Base-by-base conservation (phyloP, 108 stramenopile genomes). In the Nitzschia sp. region DNA sequence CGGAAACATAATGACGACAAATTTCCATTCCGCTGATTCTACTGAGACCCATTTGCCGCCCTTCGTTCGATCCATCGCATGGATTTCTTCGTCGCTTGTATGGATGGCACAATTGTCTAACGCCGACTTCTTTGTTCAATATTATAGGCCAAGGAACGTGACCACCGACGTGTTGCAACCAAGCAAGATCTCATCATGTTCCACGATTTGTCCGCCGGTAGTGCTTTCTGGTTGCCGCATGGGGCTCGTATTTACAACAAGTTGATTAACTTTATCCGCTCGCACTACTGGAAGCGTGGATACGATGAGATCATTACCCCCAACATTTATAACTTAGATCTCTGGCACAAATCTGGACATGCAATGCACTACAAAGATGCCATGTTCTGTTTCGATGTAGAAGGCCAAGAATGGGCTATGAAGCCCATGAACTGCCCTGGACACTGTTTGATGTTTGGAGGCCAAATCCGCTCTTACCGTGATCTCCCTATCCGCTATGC, bases 401-500 rank as follows among this genome's bases (percentile, higher is more conserved):
- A 97, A 58, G 94, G 92, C 27, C 77, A 85, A 66, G 93, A 95
- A 71, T 97, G 89, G 89, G 99, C 92, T 36, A 88, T 99, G 91
- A 98, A 98, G 73, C 99, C 99, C 36, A 99, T 99, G 99, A 99
- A 99, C 81, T 99, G 99, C 70, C 99, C 99, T 46, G 98, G 95
- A 8, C 99, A 99, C 72, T 98, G 98, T 75, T 76, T 98, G 26
- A 84, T 98, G 76, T 99, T 99, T 82, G 92, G 53, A 13, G 81
- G 84, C 55, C 62, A 88, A 45, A 83, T 96, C 68, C 93, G 96
- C 23, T 94, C 94, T 46, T 98, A 95, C 71, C 96, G 98, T 72
- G 99, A 99, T 73, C 85, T 99, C 28, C 99, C 99, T 6, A 76
- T 98, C 36, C 93, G 99, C 6, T 85, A 87, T 58, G 98, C 99